Conservation (phyloP, 179 eudicot species). For the Camellia oleifera region DNA sequence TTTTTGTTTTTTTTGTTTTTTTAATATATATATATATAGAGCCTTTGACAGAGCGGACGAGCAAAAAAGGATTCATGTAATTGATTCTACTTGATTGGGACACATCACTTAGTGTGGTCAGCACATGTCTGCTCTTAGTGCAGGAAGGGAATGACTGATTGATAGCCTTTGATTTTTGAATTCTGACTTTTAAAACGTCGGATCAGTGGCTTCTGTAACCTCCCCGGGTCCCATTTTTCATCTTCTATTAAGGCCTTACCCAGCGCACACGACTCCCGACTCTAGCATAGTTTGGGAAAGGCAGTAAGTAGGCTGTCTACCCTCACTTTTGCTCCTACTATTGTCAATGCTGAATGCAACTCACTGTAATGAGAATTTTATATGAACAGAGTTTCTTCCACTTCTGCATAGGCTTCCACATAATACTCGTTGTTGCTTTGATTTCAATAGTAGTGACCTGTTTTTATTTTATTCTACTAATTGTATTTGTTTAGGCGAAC, state of each 20-base stretch:
- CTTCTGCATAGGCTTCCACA: background rate
- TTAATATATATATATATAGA: too few relatives aligned
- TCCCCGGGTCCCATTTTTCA: background rate
- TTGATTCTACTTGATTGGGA: background rate
- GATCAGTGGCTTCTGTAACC: background rate
- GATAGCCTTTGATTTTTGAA: background rate
- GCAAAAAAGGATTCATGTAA: background rate
- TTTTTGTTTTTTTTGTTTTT: too few relatives aligned
- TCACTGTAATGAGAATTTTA: background rate
- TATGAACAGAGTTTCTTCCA: background rate
- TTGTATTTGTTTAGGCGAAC: slow-evolving; percentile 51
- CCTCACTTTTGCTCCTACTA: background rate
- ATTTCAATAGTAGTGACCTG: background rate
- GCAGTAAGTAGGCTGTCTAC: too few relatives aligned
- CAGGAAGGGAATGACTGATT: background rate
- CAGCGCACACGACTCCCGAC: too few relatives aligned
- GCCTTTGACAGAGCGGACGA: too few relatives aligned
- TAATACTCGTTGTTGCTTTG: background rate
- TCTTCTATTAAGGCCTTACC: too few relatives aligned
- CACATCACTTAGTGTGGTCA: background rate
- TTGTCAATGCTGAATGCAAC: background rate
- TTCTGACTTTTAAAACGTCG: background rate
- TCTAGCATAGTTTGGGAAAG: too few relatives aligned
- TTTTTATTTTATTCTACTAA: background rate
- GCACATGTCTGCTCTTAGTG: background rate